Percentiles rank a stretch among this genome's conserved stretches.
These are phyloP conservation scores for Nothopassalora personata DNA, from an alignment of 2,329 filamentous ascomycete genomes.

Conservation along the genomic window DNA sequence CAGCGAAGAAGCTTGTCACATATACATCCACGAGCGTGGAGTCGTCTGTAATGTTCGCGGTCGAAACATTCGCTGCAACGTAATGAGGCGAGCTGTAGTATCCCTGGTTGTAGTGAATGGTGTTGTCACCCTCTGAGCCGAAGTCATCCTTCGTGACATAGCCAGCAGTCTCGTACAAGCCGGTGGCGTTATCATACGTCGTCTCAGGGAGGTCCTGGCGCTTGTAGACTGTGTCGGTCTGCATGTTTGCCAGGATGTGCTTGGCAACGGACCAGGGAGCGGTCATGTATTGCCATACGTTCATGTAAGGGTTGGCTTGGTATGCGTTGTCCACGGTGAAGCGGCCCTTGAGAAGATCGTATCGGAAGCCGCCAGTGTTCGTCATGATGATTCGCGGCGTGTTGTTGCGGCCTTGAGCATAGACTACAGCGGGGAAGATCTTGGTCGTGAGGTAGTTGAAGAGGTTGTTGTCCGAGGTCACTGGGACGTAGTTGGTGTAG, in stretches of 20 bases:
- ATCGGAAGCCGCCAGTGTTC: conserved; percentile 58
- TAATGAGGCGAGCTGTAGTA: conserved; percentile 13
- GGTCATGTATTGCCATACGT: conserved; percentile 50
- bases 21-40: conserved; percentile 19
- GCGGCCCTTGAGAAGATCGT: conserved; percentile 58
- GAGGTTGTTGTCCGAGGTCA: conserved; percentile 14
- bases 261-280: conserved; percentile 18
- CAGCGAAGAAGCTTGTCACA: conserved; percentile 17
- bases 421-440: conserved; percentile 41
- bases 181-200: conserved; percentile 13
- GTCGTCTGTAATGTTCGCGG: conserved; percentile 16
- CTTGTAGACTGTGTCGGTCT: conserved; percentile 24
- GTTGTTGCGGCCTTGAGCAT: conserved; percentile 43
- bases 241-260: conserved; percentile 19
- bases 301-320: conserved; percentile 53
- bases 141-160: conserved; percentile 55
- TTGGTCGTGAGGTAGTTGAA: conserved; percentile 17
- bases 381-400: conserved; percentile 53
- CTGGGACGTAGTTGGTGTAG: conserved; percentile 12
- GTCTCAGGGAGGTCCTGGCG: conserved; percentile 9
- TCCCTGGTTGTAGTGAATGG: conserved; percentile 38
- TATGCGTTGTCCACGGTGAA: conserved; percentile 53
- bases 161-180: conserved; percentile 37
- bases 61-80: conserved; percentile 18
- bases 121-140: conserved; percentile 54